Conservation (phyloP, 2,329 filamentous ascomycete genomes). For the Xylariaceae sp. region DNA sequence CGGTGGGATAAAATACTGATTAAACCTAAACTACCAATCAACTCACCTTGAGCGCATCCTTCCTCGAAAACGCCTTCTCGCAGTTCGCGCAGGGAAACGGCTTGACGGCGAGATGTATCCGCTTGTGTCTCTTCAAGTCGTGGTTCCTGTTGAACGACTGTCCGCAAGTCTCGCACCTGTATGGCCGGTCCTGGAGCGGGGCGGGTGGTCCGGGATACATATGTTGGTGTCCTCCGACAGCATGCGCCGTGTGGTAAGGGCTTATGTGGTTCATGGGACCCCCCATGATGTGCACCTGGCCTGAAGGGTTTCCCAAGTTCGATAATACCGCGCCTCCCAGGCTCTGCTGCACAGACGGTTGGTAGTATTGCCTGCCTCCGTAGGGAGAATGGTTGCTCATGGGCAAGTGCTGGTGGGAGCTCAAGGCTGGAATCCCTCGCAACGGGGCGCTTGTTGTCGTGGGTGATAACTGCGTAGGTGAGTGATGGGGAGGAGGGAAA, state of each 20-base stretch:
- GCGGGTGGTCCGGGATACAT: constrained; percentile 55
- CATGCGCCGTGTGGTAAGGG: constrained; percentile 46
- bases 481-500: constrained; percentile 35
- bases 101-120: constrained; percentile 92
- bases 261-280: constrained; percentile 42
- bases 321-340: constrained; percentile 67
- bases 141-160: constrained; percentile 96
- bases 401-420: constrained; percentile 35
- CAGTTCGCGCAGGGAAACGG: constrained; percentile 88
- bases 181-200: constrained; percentile 70
- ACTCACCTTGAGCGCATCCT: constrained; percentile 91
- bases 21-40: too few species aligned
- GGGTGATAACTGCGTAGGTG: constrained; percentile 40
- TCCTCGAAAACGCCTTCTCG: constrained; percentile 94
- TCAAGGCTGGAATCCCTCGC: constrained; percentile 33
- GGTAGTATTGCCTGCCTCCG: constrained; percentile 38
- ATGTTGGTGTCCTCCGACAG: constrained; percentile 39
- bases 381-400: constrained; percentile 54
- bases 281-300: constrained; percentile 66
- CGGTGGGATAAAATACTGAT: too few species aligned
- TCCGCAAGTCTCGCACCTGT: constrained; percentile 87
- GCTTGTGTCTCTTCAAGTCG: constrained; percentile 90
- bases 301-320: constrained; percentile 69
- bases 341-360: constrained; percentile 45
- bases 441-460: constrained; percentile 35